Evolutionary conservation across 139 green algal species (phyloP), one percentile per base, ranked within the genome.

Genomic region (Micractinium conductrix): DNA sequence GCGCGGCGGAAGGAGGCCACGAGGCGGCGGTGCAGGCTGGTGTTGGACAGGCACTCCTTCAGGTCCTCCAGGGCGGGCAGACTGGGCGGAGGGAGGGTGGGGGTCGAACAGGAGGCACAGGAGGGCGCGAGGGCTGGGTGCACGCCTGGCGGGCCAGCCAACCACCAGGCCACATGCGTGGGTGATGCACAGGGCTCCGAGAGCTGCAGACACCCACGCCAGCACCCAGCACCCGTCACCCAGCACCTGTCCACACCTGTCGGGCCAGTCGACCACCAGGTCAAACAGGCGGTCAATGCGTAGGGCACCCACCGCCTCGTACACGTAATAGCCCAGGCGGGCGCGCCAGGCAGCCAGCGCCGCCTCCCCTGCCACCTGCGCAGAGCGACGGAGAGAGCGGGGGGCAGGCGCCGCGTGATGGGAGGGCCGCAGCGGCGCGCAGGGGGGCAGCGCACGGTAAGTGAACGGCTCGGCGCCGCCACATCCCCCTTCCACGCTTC

Each of bases 261-360:
- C 91, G 5, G 92, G 92, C 55, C 85, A 93, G 50, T 95, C 92
- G n/a, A 93, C 91, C 60, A 98, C 93, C 43, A 98, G 95, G 86
- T 98, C 95, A 89, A 99, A 99, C 88, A 99, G 91, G 73, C 96
- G 81, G 16, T 68, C 44, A 26, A 94, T 95, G 24, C 93, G 91
- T 72, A 96, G 58, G 38, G 48, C 45, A 1, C 94, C 92, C 42
- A 98, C 88, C 33, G 81, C 88, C 78, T 98, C 93, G 35, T 94
- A 94, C 42, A 95, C 87, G 40, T 93, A 87, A 86, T 94, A 95
- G 30, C 87, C 79, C 55, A 98, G 90, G 5, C 91, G 87, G 40
- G 91, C 83, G 44, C 85, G 76, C 95, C 94, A 97, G 81, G 93
- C 84, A 33, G 85, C 50, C 38, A 92, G 88, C 22, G 58, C 62